Base-by-base conservation (phyloP, 106 monocot genomes). In the Chionographis japonica region DNA sequence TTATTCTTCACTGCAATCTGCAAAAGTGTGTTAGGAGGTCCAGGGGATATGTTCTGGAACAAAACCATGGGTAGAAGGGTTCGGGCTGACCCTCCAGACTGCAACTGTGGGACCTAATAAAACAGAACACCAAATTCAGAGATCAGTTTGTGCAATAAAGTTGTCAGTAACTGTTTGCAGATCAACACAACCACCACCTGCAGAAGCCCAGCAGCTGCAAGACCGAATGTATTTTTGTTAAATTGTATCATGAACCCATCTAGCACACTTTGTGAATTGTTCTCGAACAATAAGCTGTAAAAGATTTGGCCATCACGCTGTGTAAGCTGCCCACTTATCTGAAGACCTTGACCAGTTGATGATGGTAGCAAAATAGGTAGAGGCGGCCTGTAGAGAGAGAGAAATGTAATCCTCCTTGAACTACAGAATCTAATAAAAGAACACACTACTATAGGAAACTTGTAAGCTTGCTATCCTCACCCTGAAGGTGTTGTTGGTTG, bases 241-340 rank as follows among this genome's bases (percentile, higher is more conserved):
- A 98, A 98, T 56, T 93, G 93, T 74, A 98, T 98, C 97, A 98
- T 92, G 72, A 98, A 98, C 8, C 97, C 97, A 79, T 98, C 97
- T 27, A 98, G 66, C 2, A 72, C 52, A 35, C 60, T 50, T 36
- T 78, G 87, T 60, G 97, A 69, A 75, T 68, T 79, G 65, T 98
- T 98, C 57, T 98, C 97, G 56, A 98, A 87, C 52, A 74, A 62
- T 40, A 93, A 57, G 17, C 65, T 76, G 71, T 98, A 98, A 63
- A 90, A 98, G 39, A 98, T 72, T 66, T 98, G 97, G 42, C 97
- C 92, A 74, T 98, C 97, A 12, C 79, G 85, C 14, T 85, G 75
- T 12, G 67, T 71, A 59, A 98, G 87, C 60, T 98, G 93, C 37
- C 84, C 97, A 71, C 90, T 93, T 60, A 98, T 93, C 66, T 98